Evolutionary conservation across 2,329 filamentous ascomycete species (phyloP), one percentile per base, ranked within the genome.

Genomic region (Hymenoscyphus infarciens): DNA sequence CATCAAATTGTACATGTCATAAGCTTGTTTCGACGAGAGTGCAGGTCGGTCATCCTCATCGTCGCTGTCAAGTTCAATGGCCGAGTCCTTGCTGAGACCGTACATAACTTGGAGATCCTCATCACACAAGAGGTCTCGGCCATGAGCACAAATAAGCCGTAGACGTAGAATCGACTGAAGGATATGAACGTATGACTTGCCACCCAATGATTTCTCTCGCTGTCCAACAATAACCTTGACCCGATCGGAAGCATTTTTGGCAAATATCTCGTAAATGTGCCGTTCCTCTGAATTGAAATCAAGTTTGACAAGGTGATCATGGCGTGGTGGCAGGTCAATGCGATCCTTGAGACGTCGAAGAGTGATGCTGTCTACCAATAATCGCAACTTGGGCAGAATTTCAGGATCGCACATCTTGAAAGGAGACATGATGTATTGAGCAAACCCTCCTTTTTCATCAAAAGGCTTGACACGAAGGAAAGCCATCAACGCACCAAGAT

Each of bases 331-430:
- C 1, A 99, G 80, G 70, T 96, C 82, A 64, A 98, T 93, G 75
- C 89, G 92, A 75, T 98, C 92, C 75, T 98, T 98, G 38, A 95
- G 81, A 25, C 95, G 90, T 29, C 95, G 89, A 10, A 99, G 81
- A 0, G 95, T 98, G 68, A 99, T 90, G n/a, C 91, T 95, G 73
- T 97, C 91, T 8, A 99, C 93, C 0, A 99, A 83, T 11, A 97
- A 82, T 33, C 94, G 90, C 35, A 99, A 81, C 73, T 93, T 95
- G 3, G 89, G 86, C 1, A 98, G 82, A 57, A 96, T 92, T 52
- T 90, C 87, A 0, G 91, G 86, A 70, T 97, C 91, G 52, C 90
- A 94, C 25, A 84, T 84, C 76, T 96, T 97, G 80, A 97, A 96
- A 0, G 92, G 92, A 39, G 85, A 83, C 38, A 95, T 83, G 62